These are phyloP conservation scores for Cyclotella choctawhatcheeana DNA, from an alignment of 108 stramenopile species.

Conservation along the genomic window DNA sequence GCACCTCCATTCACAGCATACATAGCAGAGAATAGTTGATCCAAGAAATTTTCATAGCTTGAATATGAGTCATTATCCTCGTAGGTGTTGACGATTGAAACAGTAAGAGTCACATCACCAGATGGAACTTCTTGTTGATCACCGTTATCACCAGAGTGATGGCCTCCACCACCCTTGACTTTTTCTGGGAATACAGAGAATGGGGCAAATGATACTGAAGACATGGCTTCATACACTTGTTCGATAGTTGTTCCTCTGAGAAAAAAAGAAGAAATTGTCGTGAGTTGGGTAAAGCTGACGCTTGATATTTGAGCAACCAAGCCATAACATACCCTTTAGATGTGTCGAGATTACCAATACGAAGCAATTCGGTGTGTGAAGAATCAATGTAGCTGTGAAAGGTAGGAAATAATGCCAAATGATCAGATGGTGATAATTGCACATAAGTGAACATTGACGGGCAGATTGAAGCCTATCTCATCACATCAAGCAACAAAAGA, in stretches of 20 bases:
- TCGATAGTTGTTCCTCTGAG: constrained; percentile 77
- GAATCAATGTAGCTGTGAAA: constrained; percentile 83
- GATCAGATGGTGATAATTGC: too few relatives aligned
- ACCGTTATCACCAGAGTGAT: constrained; percentile 67
- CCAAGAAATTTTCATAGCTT: constrained; percentile 77
- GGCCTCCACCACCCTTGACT: constrained; percentile 86
- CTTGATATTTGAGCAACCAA: constrained; percentile 53
- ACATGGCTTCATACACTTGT: constrained; percentile 83
- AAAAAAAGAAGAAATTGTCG: constrained; percentile 37
- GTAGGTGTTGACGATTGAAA: constrained; percentile 84
- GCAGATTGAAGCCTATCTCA: too few relatives aligned
- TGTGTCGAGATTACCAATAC: constrained; percentile 85
- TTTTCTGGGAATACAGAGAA: constrained; percentile 87
- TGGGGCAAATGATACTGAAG: constrained; percentile 68
- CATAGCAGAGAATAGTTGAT: constrained; percentile 81
- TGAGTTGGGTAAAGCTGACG: constrained; percentile 70
- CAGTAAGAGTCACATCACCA: constrained; percentile 77
- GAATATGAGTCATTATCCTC: constrained; percentile 69
- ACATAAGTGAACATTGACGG: too few relatives aligned
- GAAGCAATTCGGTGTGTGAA: constrained; percentile 87
- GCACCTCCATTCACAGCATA: constrained; percentile 74
- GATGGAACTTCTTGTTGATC: constrained; percentile 60
- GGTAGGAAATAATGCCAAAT: neutral
- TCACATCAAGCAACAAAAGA: constrained; percentile 68
- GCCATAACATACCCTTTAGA: constrained; percentile 44